Conservation (phyloP, 495 filamentous ascomycete species). For the Penicillium lividum region DNA sequence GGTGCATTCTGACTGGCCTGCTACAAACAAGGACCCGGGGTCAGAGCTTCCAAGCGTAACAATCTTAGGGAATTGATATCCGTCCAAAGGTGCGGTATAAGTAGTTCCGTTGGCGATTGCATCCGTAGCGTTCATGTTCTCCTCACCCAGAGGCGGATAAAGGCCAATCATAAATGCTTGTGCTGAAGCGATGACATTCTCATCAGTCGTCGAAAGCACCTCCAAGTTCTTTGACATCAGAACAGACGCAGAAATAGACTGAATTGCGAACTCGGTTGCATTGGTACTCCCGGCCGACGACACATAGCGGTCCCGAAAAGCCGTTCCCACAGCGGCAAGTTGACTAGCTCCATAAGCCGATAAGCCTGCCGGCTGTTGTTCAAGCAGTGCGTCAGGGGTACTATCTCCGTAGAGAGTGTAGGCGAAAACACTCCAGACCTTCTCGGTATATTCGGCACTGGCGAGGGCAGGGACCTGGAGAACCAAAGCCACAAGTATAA, state of each 20-base stretch:
- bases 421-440: conserved; percentile 66
- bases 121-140: conserved; percentile 41
- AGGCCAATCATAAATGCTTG: conserved; percentile 79
- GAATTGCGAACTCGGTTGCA: conserved; percentile 37
- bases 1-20: conserved; percentile 59
- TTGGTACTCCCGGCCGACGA: conserved; percentile 39
- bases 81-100: conserved; percentile 60
- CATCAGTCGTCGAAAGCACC: conserved; percentile 47
- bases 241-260: conserved; percentile 42
- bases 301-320: conserved; percentile 63
- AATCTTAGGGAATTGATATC: conserved; percentile 74
- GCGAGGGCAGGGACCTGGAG: not conserved
- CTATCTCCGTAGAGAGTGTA: conserved; percentile 76
- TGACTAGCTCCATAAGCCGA: conserved; percentile 71
- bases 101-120: conserved; percentile 55
- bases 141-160: conserved; percentile 65
- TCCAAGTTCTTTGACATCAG: conserved; percentile 50
- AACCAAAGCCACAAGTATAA: not conserved
- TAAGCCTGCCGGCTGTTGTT: conserved; percentile 47
- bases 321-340: conserved; percentile 59
- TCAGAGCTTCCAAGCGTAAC: conserved; percentile 51
- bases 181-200: conserved; percentile 59
- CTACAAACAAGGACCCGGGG: conserved; percentile 57
- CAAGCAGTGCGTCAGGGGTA: conserved; percentile 55
- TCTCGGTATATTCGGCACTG: conserved; percentile 39